phyloP scores from a whole-genome alignment of 2,329 filamentous ascomycete genomes.

The Furcasterigmium sp. region DNA sequence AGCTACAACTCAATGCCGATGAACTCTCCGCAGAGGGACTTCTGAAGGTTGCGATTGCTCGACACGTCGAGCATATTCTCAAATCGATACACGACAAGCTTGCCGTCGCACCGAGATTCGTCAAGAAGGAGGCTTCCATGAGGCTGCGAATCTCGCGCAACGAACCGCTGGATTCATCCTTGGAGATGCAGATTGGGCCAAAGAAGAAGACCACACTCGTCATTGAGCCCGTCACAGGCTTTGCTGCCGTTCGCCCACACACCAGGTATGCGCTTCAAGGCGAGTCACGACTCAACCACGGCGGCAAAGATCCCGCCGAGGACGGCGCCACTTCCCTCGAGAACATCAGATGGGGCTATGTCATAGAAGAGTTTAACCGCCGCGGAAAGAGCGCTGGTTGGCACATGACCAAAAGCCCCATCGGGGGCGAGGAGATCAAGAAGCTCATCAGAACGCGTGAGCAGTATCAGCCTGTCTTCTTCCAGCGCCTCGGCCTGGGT shows the following conservation, averaged over 20 bases:
- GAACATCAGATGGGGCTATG: constrained; percentile 53
- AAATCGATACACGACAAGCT: constrained; percentile 60
- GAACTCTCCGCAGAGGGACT: constrained; percentile 70
- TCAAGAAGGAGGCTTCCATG: constrained; percentile 52
- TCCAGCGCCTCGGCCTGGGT: constrained; percentile 68
- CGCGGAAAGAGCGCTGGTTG: constrained; percentile 61
- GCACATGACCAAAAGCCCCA: constrained; percentile 43
- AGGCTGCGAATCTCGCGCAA: constrained; percentile 50
- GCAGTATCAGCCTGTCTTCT: constrained; percentile 60
- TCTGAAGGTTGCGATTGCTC: constrained; percentile 67
- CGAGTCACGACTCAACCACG: constrained; percentile 61
- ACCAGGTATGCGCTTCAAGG: constrained; percentile 48
- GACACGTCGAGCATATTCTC: constrained; percentile 69
- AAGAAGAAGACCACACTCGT: constrained; percentile 54
- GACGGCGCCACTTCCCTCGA: constrained; percentile 56
- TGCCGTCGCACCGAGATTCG: constrained; percentile 54
- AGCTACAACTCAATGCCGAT: constrained; percentile 61
- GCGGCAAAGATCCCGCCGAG: constrained; percentile 46
- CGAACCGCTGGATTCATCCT: constrained; percentile 61
- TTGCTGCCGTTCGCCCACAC: constrained; percentile 64
- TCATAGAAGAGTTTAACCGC: constrained; percentile 56
- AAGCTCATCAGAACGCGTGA: constrained; percentile 58
- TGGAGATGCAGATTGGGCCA: constrained; percentile 67
- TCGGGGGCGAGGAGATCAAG: constrained; percentile 51
- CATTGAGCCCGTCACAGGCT: constrained; percentile 75